Evolutionary conservation across 2,329 filamentous ascomycete genomes (phyloP).

Genomic region (Fusarium graminum): DNA sequence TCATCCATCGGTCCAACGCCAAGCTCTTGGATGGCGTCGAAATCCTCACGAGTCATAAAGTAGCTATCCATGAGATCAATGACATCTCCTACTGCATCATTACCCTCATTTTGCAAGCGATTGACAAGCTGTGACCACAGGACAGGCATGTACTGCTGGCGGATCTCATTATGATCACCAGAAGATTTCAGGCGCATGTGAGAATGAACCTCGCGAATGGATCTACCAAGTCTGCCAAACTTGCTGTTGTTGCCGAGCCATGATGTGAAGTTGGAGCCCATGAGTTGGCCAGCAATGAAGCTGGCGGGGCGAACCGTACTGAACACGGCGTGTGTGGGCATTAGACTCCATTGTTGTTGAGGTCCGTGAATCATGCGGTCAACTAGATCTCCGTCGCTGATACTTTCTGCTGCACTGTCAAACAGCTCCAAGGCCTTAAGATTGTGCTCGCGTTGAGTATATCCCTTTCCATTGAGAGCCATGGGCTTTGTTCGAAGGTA

Average conservation of each 20-base stretch:
- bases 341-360: constrained; percentile 97
- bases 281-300: constrained; percentile 83
- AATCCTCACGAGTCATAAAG: constrained; percentile 93
- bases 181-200: constrained; percentile 95
- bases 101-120: constrained; percentile 81
- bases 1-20: constrained; percentile 88
- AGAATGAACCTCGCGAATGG: constrained; percentile 92
- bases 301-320: constrained; percentile 94
- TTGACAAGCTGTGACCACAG: constrained; percentile 86
- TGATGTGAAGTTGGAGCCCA: constrained; percentile 81
- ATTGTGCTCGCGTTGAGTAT: constrained; percentile 74
- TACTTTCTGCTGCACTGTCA: constrained; percentile 91
- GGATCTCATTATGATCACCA: constrained; percentile 91
- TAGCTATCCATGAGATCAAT: constrained; percentile 98
- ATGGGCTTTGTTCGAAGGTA: constrained; percentile 88
- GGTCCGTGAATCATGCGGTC: constrained; percentile 98
- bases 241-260: constrained; percentile 99
- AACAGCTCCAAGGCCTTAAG: constrained; percentile 88
- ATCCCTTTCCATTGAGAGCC: constrained; percentile 67
- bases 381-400: constrained; percentile 95
- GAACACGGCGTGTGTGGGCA: constrained; percentile 96
- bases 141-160: constrained; percentile 92
- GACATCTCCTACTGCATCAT: constrained; percentile 82
- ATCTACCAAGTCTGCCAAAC: constrained; percentile 79
- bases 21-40: constrained; percentile 91